phyloP scores from a whole-genome alignment of 1,284 basidiomycete genomes.

The Malassezia vespertilionis region DNA sequence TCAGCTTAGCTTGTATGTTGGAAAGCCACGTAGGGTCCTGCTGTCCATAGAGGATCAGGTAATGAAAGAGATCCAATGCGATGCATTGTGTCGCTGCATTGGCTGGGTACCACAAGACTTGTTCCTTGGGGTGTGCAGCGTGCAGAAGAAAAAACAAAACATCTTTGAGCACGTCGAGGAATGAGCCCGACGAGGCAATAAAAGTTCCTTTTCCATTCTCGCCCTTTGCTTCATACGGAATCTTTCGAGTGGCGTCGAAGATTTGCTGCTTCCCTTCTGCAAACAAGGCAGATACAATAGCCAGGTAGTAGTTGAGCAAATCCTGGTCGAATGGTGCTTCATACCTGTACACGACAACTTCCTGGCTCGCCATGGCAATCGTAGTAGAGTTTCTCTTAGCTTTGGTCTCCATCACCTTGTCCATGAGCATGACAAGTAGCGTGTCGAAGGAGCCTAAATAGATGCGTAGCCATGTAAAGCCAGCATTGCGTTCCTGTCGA shows the following conservation, averaged over 20 bases:
- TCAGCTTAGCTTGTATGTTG: constrained; percentile 55
- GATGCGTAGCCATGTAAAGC: constrained; percentile 31
- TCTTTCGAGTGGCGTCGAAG: background rate
- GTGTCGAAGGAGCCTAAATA: constrained; percentile 35
- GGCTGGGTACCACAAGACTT: background rate
- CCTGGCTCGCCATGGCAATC: background rate
- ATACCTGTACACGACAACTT: constrained; percentile 51
- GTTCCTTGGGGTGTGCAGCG: constrained; percentile 5
- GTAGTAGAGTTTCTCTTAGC: background rate
- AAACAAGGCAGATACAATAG: constrained; percentile 65
- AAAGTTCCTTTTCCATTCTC: background rate
- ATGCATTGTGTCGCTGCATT: constrained; percentile 56
- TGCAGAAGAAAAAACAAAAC: constrained; percentile 20
- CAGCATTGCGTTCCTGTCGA: constrained; percentile 20
- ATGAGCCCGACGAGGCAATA: background rate
- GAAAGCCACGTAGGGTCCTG: constrained; percentile 54
- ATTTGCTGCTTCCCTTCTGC: constrained; percentile 72
- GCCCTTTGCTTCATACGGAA: too few species aligned
- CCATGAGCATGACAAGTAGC: constrained; percentile 22
- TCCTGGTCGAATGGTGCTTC: constrained; percentile 66
- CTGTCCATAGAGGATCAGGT: too few species aligned
- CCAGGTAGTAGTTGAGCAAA: constrained; percentile 58
- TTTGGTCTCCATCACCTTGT: constrained; percentile 2
- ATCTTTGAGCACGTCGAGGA: constrained; percentile 22
- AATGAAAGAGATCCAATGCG: constrained; percentile 69